Evolutionary conservation across 2,329 filamentous ascomycete species (phyloP), one percentile per base, ranked within the genome.

Genomic region (Diaporthe sp.): DNA sequence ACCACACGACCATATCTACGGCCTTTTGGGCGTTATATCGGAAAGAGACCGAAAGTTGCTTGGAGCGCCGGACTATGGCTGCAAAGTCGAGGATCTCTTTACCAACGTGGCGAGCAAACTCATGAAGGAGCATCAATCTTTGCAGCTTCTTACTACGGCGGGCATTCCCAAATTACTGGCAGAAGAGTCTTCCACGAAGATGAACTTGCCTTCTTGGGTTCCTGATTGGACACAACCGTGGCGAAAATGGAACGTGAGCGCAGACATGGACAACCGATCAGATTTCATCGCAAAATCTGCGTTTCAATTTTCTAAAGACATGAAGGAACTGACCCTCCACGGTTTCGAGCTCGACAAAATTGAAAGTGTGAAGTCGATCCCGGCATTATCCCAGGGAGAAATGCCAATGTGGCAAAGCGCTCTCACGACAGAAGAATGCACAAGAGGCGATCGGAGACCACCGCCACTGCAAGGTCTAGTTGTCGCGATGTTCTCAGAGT

Each of bases 1-100:
- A 42, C 34, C 58, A 42, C 58, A 61, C 22, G 58, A 61, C 22
- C 58, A 42, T 39, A 42, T 61, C 22, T 61, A 61, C 6, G 58
- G 58, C 12, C 12, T 61, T 25, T 15, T 61, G 2, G 58, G 58
- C 2, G 15, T 61, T 1, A 25, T 61, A 4, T 6, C 34, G 8
- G 13, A 22, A 5, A 25, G 17, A 8, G 58, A 42, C 2, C 34
- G n/a, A 17, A 25, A 4, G 10, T n/a, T 61, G 12, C 2, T 61
- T 61, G 34, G 58, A 39, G 12, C 34, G 3, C 22, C 58, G 6
- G 34, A 61, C 58, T 61, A 61, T 25, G 13, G 9, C 12, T 25
- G 22, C 34, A n/a, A 3, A 25, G 34, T 5, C 2, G 34, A 61
- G 10, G 34, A 61, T 61, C 37, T 61, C 12, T 61, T 42, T 3